Evolutionary conservation across 2,329 filamentous ascomycete genomes (phyloP).

Genomic region (Ophiostoma populinum): DNA sequence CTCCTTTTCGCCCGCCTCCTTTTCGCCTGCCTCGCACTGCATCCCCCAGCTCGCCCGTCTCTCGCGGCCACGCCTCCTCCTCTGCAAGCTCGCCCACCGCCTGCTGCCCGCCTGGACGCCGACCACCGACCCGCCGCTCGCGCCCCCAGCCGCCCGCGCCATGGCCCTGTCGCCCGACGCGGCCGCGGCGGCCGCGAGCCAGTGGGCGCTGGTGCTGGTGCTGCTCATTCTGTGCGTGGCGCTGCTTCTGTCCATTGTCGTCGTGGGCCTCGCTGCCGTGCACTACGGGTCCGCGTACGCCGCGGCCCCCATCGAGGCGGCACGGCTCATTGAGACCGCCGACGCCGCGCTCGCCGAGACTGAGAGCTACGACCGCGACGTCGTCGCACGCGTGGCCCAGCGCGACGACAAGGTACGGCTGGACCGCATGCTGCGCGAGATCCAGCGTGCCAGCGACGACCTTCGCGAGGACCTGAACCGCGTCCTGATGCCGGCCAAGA

Average conservation of each 20-base stretch:
- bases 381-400: slow-evolving; percentile 37
- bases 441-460: slow-evolving; percentile 42
- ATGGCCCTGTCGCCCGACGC: slow-evolving; percentile 32
- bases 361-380: slow-evolving; percentile 44
- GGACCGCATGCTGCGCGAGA: slow-evolving; percentile 39
- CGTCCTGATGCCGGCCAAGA: slow-evolving; percentile 28
- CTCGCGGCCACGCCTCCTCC: background rate
- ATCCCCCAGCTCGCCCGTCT: background rate
- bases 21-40: too few species aligned
- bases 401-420: slow-evolving; percentile 47
- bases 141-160: slow-evolving; percentile 3
- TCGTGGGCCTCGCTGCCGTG: slow-evolving; percentile 33
- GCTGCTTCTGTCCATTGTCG: slow-evolving; percentile 35
- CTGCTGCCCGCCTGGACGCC: background rate
- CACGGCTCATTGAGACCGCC: slow-evolving; percentile 39
- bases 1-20: background rate
- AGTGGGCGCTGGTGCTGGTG: slow-evolving; percentile 40
- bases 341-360: slow-evolving; percentile 47
- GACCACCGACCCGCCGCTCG: background rate
- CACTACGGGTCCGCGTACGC: slow-evolving; percentile 38
- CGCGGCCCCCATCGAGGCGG: slow-evolving; percentile 39
- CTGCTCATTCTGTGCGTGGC: slow-evolving; percentile 40
- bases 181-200: slow-evolving; percentile 28
- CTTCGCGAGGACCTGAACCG: slow-evolving; percentile 41
- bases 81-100: background rate